Evolutionary conservation across 2,329 filamentous ascomycete genomes (phyloP).

Genomic region (Penicillium sp.): DNA sequence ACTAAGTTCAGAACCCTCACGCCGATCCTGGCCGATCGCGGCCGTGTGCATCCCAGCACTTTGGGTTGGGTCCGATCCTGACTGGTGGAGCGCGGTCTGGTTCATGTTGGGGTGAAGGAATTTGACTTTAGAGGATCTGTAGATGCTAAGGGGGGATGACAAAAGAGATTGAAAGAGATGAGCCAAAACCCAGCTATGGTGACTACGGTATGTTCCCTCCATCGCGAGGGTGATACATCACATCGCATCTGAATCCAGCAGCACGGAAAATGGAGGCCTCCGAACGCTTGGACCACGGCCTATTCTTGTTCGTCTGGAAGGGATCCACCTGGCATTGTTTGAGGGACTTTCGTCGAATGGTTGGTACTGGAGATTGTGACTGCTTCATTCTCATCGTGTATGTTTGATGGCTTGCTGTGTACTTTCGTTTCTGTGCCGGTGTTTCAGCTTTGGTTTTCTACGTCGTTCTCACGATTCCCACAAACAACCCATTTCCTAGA

Average conservation of each 20-base stretch:
- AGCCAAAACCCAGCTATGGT: too few species aligned
- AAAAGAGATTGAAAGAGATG: neutral
- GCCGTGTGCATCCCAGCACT: constrained; percentile 17
- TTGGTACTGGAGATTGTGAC: neutral
- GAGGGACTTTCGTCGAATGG: neutral
- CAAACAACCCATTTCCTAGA: too few species aligned
- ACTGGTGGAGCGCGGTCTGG: neutral
- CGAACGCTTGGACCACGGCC: constrained; percentile 2
- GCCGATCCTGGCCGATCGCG: constrained; percentile 6
- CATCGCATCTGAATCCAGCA: neutral
- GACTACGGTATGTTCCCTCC: too few species aligned
- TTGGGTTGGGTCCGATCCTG: constrained; percentile 18
- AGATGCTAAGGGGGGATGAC: neutral
- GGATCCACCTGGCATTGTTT: constrained; percentile 7
- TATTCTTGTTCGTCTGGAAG: neutral
- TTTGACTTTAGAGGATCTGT: neutral
- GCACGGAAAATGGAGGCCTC: neutral
- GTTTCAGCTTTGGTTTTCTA: neutral
- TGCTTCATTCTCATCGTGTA: neutral
- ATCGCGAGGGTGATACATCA: constrained; percentile 8
- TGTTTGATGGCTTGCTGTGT: too few species aligned
- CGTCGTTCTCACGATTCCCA: neutral
- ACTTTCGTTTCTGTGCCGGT: neutral
- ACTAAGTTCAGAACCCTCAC: neutral
- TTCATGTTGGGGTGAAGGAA: neutral